Evolutionary conservation across 306 rosid genomes (phyloP), one percentile per base, ranked within the genome.

Genomic region (Mimosa pudica): DNA sequence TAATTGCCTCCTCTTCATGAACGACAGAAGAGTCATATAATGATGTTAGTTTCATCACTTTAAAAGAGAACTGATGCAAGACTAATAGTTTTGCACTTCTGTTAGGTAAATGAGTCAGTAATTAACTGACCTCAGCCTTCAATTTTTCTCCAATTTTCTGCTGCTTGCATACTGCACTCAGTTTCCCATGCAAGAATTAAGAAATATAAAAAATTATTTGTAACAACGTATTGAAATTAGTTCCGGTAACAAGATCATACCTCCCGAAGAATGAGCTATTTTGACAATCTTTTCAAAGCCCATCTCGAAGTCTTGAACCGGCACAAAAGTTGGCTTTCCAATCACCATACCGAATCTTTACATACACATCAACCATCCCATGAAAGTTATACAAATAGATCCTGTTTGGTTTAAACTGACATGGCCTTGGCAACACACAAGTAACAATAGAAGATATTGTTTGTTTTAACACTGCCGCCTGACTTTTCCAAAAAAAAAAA

Each of bases 241-340:
- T 46, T 71, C 32, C 24, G 73, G 41, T 76, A 63, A 73, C 81
- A 73, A 78, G 73, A 42, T 71, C 78, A 57, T 85, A 91, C 98
- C 97, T 73, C 98, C 98, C 76, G 86, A 90, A 77, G 92, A 90
- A 80, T 86, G 91, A 83, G 97, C 98, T 71, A 94, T 92, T 86
- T 91, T 92, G 9, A 91, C 89, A 62, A 91, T 91, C 90, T 92
- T 94, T 73, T 94, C 98, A 76, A 94, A 92, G 17, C 98, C 98
- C 98, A 94, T 94, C 78, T 94, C 97, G 6, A 84, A 42, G 91
- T 92, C 98, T 72, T 81, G 90, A 86, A 92, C 97, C 17, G 89
- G 93, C 77, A 94, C 89, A 82, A 94, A 89, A 54, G 97, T 87
- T 55, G 98, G 98, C 83, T 85, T 94, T 77, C 97, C 97, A 79